These are phyloP conservation scores for Brassica incana DNA, from an alignment of 345 rosid species.

Conservation along the genomic window DNA sequence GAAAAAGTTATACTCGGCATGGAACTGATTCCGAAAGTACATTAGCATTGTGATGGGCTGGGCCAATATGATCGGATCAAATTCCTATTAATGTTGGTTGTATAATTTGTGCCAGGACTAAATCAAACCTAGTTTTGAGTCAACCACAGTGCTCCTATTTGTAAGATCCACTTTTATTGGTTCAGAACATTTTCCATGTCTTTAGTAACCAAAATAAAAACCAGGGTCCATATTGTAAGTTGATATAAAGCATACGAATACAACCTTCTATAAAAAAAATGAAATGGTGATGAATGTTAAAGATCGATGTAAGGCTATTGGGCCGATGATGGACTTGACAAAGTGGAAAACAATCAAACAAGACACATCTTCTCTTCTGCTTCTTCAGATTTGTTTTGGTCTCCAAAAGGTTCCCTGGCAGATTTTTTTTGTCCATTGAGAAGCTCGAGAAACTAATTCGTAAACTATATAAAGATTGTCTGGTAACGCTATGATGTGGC, in stretches of 20 bases:
- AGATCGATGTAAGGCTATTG: neutral
- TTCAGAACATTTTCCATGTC: neutral
- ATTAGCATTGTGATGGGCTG: constrained; percentile 1
- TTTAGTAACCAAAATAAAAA: neutral
- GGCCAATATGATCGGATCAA: neutral
- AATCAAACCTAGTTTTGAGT: neutral
- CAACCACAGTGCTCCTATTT: neutral
- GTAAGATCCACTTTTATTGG: constrained; percentile 1
- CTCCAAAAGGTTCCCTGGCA: no score
- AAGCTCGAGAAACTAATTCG: neutral
- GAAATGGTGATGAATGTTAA: neutral
- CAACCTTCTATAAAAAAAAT: neutral
- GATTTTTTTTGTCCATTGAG: no score
- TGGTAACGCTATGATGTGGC: neutral
- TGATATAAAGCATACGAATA: neutral
- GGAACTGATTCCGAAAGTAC: neutral
- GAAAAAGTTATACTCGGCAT: neutral
- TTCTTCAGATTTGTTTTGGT: no score
- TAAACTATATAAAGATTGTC: neutral
- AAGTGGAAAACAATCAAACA: neutral
- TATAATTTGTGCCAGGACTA: neutral
- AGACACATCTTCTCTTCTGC: no score
- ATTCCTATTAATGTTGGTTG: neutral
- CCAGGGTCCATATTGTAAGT: neutral
- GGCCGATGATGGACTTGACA: neutral